Percentiles rank a stretch among this genome's conserved stretches.
Evolutionary conservation across 305 asterid species (phyloP).

Genomic region (Rubia occidens): DNA sequence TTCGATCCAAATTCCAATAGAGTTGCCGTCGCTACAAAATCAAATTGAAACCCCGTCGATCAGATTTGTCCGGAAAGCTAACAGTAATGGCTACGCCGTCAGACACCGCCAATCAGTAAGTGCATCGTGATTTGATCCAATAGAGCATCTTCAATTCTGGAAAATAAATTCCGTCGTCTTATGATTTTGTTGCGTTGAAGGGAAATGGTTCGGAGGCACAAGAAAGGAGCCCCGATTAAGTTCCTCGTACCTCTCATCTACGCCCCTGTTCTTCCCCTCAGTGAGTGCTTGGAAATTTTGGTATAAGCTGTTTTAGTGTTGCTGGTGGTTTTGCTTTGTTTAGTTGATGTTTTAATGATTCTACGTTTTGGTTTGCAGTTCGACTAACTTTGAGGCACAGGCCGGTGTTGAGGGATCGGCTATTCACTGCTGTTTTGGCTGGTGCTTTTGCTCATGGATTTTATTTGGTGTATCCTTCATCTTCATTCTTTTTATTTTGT

Average conservation of each 20-base stretch:
- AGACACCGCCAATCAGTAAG: constrained; percentile 31
- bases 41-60: neutral
- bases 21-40: neutral
- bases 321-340: neutral
- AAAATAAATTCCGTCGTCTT: neutral
- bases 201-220: constrained; percentile 41
- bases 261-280: constrained; percentile 89
- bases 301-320: constrained; percentile 1
- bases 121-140: neutral
- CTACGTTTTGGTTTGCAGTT: constrained; percentile 35
- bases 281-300: constrained; percentile 29
- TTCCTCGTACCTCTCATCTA: constrained; percentile 46
- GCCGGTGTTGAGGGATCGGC: constrained; percentile 85
- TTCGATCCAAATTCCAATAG: neutral
- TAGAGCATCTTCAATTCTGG: neutral
- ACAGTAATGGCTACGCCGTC: constrained; percentile 32
- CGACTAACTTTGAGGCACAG: constrained; percentile 65
- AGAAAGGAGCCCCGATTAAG: constrained; percentile 48
- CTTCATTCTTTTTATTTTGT: neutral
- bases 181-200: constrained; percentile 23
- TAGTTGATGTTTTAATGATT: neutral
- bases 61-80: neutral
- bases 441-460: constrained; percentile 85
- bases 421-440: constrained; percentile 60
- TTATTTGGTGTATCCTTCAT: constrained; percentile 78